Evolutionary conservation across 1,139 yeast genomes (phyloP).

Genomic region (Saccharomyces hybrid): DNA sequence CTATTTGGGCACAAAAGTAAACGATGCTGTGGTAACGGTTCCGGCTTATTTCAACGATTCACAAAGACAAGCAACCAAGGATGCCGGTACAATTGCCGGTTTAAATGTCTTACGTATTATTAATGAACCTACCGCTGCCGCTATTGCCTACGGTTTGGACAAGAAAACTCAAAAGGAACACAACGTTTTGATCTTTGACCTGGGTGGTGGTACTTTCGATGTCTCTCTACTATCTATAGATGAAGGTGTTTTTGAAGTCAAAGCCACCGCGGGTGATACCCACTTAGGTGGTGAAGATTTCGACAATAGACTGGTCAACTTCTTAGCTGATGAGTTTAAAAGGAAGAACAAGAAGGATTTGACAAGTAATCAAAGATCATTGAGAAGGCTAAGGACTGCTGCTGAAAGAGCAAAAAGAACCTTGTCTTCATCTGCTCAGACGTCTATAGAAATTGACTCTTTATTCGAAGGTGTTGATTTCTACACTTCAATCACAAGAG

Average conservation of each 20-base stretch:
- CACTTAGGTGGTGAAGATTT: constrained; percentile 97
- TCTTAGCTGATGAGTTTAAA: constrained; percentile 72
- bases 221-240: constrained; percentile 86
- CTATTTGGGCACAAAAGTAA: constrained; percentile 53
- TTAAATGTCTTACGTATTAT: constrained; percentile 89
- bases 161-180: constrained; percentile 73
- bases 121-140: constrained; percentile 98
- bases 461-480: constrained; percentile 75
- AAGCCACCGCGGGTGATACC: constrained; percentile 97
- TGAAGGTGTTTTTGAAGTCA: constrained; percentile 93
- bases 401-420: constrained; percentile 90
- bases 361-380: constrained; percentile 65
- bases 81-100: constrained; percentile 96
- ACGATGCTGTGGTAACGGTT: constrained; percentile 73
- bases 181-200: constrained; percentile 84
- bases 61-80: constrained; percentile 97
- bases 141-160: constrained; percentile 94
- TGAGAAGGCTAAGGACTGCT: constrained; percentile 82
- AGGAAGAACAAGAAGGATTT: constrained; percentile 72
- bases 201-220: constrained; percentile 99
- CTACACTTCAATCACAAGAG: constrained; percentile 74
- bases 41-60: constrained; percentile 98
- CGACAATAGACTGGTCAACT: constrained; percentile 68
- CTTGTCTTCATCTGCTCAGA: constrained; percentile 73
- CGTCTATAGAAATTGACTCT: constrained; percentile 79